phyloP scores from a whole-genome alignment of 2,329 filamentous ascomycete species.

The Beauveria sp. region DNA sequence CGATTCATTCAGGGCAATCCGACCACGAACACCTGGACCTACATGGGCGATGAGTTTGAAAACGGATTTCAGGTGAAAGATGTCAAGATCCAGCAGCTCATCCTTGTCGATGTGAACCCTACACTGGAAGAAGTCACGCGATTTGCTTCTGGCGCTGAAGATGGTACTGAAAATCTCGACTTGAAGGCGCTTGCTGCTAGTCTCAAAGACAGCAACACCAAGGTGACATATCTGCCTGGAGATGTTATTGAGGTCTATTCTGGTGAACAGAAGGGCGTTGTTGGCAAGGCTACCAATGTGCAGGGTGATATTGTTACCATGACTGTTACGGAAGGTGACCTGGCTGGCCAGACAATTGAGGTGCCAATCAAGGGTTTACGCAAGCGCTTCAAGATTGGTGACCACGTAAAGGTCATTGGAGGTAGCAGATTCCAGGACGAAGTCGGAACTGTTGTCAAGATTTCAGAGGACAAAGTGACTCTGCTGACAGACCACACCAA shows the following conservation, averaged over 20 bases:
- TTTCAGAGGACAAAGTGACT: constrained; percentile 86
- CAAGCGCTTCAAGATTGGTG: constrained; percentile 86
- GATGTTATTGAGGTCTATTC: constrained; percentile 96
- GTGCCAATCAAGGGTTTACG: constrained; percentile 87
- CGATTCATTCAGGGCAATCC: constrained; percentile 56
- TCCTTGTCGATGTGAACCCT: constrained; percentile 86
- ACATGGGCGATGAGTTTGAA: constrained; percentile 82
- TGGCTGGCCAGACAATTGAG: constrained; percentile 79
- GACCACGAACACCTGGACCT: constrained; percentile 74
- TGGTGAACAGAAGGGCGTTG: constrained; percentile 87
- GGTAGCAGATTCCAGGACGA: constrained; percentile 92
- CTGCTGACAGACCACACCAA: constrained; percentile 88
- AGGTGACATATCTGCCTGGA: constrained; percentile 80
- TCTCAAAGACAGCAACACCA: constrained; percentile 73
- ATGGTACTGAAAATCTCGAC: constrained; percentile 90
- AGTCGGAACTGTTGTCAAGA: constrained; percentile 93
- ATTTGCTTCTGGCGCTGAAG: constrained; percentile 80
- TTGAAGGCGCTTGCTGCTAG: constrained; percentile 84
- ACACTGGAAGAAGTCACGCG: constrained; percentile 92
- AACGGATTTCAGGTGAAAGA: constrained; percentile 93
- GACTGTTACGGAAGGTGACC: constrained; percentile 71
- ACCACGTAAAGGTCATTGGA: constrained; percentile 97
- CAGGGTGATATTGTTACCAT: constrained; percentile 90
- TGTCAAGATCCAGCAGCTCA: constrained; percentile 79
- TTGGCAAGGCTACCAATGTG: constrained; percentile 78